Evolutionary conservation across 2,329 filamentous ascomycete genomes (phyloP).

Genomic region (Dendryphion nanum): DNA sequence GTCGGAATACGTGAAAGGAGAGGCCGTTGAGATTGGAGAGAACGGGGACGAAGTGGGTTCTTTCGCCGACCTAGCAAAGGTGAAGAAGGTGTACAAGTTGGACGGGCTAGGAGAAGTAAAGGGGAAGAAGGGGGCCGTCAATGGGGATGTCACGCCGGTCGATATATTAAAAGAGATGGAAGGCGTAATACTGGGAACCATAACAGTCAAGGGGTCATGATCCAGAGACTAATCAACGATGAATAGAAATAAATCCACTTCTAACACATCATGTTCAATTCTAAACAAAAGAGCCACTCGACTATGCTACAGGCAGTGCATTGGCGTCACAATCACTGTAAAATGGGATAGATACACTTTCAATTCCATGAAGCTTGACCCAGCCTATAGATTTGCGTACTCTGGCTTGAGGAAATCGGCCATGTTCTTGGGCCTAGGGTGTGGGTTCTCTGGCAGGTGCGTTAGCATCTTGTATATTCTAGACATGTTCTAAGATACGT

Average conservation of each 20-base stretch:
- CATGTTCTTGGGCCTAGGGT: slow-evolving; percentile 83
- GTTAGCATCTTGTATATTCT: too few species aligned
- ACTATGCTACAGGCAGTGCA: slow-evolving; percentile 34
- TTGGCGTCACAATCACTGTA: slow-evolving; percentile 2
- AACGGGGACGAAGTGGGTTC: slow-evolving; percentile 52
- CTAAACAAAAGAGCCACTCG: slow-evolving; percentile 15
- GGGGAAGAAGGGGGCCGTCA: slow-evolving; percentile 32
- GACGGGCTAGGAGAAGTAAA: slow-evolving; percentile 48
- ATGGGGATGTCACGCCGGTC: slow-evolving; percentile 23
- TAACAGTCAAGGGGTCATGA: slow-evolving; percentile 70
- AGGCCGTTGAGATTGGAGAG: slow-evolving; percentile 19
- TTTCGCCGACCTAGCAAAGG: slow-evolving; percentile 51
- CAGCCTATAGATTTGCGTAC: slow-evolving; percentile 67
- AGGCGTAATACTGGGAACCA: slow-evolving; percentile 67
- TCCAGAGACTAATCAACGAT: not conserved
- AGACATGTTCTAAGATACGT: too few species aligned
- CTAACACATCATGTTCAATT: slow-evolving; percentile 1
- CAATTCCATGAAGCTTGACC: slow-evolving; percentile 12
- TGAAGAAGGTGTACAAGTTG: slow-evolving; percentile 86
- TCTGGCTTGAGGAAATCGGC: slow-evolving; percentile 94
- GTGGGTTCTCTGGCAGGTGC: slow-evolving; percentile 25
- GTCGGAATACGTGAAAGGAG: slow-evolving; percentile 22
- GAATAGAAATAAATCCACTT: not conserved
- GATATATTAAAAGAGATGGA: slow-evolving; percentile 60
- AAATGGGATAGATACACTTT: slow-evolving; percentile 27